A percentile compares a stretch with the other conserved stretches of the same genome.
Evolutionary conservation across 2,329 filamentous ascomycete genomes (phyloP).

Genomic region (Aspergillus tubingensis): DNA sequence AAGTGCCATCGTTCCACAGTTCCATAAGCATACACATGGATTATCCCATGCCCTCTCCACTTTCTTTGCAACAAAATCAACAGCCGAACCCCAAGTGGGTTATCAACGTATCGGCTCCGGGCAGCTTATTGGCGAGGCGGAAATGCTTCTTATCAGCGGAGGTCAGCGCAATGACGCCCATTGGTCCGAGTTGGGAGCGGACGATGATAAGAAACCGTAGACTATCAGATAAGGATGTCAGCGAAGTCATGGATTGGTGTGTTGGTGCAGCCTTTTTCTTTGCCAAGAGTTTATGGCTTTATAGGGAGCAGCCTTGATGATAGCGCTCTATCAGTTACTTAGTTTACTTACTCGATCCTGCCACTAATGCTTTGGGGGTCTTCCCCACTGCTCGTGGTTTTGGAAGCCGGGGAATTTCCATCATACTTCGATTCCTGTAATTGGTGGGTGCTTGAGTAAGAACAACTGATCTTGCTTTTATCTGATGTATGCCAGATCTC

Average conservation of each 20-base stretch:
- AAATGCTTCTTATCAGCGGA: conserved; percentile 7
- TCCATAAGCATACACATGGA: not conserved
- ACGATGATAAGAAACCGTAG: conserved; percentile 3
- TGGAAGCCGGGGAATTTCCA: not conserved
- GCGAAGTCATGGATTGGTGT: not conserved
- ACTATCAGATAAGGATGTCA: not conserved
- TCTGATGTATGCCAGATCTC: not conserved
- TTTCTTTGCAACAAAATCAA: not conserved
- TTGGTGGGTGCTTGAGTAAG: not conserved
- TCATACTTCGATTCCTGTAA: not conserved
- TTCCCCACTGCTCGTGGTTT: not conserved
- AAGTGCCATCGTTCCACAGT: not conserved
- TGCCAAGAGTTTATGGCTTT: not conserved
- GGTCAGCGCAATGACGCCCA: conserved; percentile 3
- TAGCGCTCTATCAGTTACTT: not conserved
- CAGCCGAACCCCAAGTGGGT: not conserved
- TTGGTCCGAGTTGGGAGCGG: not conserved
- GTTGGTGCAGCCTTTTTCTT: too few species aligned
- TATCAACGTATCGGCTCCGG: not conserved
- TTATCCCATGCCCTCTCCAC: not conserved
- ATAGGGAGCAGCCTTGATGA: not conserved
- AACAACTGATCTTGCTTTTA: not conserved
- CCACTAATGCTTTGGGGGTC: conserved; percentile 11
- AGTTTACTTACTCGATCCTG: conserved; percentile 11
- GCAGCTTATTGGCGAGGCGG: conserved; percentile 2